These are phyloP conservation scores for Ganoderma multipileum DNA, from an alignment of 1,284 basidiomycete genomes.

Conservation along the genomic window DNA sequence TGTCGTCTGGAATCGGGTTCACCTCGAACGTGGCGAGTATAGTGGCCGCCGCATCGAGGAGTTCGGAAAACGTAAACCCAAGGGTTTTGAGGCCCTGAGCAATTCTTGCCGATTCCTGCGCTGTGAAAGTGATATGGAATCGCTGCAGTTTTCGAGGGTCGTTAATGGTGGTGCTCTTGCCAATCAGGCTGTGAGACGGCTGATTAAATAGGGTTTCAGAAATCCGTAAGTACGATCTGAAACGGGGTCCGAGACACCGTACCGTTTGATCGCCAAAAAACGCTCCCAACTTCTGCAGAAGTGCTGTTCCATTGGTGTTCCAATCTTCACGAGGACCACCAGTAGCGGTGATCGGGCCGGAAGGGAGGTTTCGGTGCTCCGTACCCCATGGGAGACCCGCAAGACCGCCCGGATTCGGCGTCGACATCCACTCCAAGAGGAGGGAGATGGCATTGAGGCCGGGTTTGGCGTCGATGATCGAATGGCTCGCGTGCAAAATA, in stretches of 20 bases:
- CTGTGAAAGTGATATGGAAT: background rate
- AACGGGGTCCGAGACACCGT: background rate
- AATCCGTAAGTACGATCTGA: background rate
- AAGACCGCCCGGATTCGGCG: background rate
- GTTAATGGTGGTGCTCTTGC: background rate
- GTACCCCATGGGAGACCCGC: conserved; percentile 18
- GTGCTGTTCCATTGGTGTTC: conserved; percentile 11
- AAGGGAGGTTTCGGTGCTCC: conserved; percentile 20
- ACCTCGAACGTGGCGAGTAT: conserved; percentile 2
- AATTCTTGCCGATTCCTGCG: background rate
- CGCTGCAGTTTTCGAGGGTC: background rate
- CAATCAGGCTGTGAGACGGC: background rate
- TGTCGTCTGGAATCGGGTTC: background rate
- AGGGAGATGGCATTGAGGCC: background rate
- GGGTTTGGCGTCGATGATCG: conserved; percentile 2
- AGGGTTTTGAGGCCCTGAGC: background rate
- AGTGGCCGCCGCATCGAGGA: background rate
- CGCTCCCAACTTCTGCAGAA: background rate
- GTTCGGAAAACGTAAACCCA: conserved; percentile 1
- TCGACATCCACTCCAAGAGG: background rate
- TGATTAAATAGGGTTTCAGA: background rate
- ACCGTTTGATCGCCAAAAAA: background rate
- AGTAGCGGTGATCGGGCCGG: conserved; percentile 19
- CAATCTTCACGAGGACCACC: conserved; percentile 20
- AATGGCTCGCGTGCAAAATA: background rate